Conservation (phyloP, 2,329 filamentous ascomycete species). For the Trichoderma oligosporum region DNA sequence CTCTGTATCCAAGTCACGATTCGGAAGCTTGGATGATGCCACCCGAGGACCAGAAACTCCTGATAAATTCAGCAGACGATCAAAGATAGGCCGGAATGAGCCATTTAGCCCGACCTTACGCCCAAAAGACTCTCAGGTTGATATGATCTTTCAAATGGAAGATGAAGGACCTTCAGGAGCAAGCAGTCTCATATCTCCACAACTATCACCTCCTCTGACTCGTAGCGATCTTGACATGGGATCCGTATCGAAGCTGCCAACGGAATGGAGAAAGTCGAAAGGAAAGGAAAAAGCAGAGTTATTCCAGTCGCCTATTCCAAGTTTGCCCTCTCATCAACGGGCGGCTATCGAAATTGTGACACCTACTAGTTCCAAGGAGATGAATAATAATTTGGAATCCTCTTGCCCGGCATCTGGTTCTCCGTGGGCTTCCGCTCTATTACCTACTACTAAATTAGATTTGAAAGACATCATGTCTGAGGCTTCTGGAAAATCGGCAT, state of each 20-base stretch:
- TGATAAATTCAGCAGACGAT: slow-evolving; percentile 46
- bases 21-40: slow-evolving; percentile 63
- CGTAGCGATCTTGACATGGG: slow-evolving; percentile 28
- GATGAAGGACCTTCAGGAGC: slow-evolving; percentile 55
- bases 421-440: slow-evolving; percentile 48
- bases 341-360: neutral
- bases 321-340: slow-evolving; percentile 19
- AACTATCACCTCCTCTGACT: slow-evolving; percentile 21
- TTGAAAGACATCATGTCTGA: slow-evolving; percentile 73
- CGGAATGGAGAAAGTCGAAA: slow-evolving; percentile 29
- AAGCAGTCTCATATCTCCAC: slow-evolving; percentile 30
- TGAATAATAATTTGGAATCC: neutral
- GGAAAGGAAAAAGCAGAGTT: slow-evolving; percentile 25
- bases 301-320: slow-evolving; percentile 18
- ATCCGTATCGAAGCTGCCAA: slow-evolving; percentile 30
- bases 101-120: slow-evolving; percentile 64
- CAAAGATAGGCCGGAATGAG: slow-evolving; percentile 49
- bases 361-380: neutral
- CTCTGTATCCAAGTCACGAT: slow-evolving; percentile 56
- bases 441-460: slow-evolving; percentile 63
- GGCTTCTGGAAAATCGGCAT: slow-evolving; percentile 48
- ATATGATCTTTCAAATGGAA: slow-evolving; percentile 94
- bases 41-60: slow-evolving; percentile 38
- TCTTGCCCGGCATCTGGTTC: slow-evolving; percentile 28
- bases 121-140: slow-evolving; percentile 63